These are phyloP conservation scores for Bifiguratus adelaidae DNA, from an alignment of 192 early-diverging fungal species.

Conservation along the genomic window DNA sequence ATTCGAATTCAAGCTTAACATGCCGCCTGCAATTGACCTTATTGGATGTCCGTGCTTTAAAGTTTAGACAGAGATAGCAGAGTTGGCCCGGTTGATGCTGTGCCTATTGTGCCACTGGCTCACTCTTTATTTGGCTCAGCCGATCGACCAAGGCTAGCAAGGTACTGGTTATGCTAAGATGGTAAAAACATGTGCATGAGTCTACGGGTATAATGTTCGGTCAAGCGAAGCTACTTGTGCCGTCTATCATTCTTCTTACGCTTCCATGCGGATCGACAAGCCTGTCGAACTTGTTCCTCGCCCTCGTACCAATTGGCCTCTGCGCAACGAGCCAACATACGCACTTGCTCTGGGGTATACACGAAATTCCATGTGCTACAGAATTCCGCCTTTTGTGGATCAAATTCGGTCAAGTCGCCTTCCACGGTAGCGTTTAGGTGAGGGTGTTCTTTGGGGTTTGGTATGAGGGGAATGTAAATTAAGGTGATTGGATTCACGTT, in stretches of 20 bases:
- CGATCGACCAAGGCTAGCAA: no score
- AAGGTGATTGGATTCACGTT: conserved; percentile 28
- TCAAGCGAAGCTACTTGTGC: not conserved
- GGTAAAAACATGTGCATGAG: no score
- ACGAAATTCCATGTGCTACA: conserved; percentile 60
- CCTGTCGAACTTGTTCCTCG: conserved; percentile 30
- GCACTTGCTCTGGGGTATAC: conserved; percentile 53
- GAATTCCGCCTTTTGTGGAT: conserved; percentile 52
- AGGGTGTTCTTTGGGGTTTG: conserved; percentile 44
- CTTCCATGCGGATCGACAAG: conserved; percentile 28
- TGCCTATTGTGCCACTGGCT: no score
- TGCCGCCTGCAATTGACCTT: no score
- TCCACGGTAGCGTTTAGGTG: no score
- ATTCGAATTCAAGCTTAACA: no score
- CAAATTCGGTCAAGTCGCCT: conserved; percentile 34
- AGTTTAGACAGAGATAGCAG: no score
- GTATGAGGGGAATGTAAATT: conserved; percentile 56
- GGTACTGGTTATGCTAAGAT: no score
- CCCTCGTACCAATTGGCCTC: conserved; percentile 44
- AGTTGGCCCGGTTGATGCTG: no score
- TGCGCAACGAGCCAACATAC: conserved; percentile 42
- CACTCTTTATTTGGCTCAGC: no score
- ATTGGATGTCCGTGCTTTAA: no score
- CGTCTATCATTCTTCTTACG: conserved; percentile 21
- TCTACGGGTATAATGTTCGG: no score